These are phyloP conservation scores for Salvia miltiorrhiza DNA, from an alignment of 257 asterid genomes.

Conservation along the genomic window DNA sequence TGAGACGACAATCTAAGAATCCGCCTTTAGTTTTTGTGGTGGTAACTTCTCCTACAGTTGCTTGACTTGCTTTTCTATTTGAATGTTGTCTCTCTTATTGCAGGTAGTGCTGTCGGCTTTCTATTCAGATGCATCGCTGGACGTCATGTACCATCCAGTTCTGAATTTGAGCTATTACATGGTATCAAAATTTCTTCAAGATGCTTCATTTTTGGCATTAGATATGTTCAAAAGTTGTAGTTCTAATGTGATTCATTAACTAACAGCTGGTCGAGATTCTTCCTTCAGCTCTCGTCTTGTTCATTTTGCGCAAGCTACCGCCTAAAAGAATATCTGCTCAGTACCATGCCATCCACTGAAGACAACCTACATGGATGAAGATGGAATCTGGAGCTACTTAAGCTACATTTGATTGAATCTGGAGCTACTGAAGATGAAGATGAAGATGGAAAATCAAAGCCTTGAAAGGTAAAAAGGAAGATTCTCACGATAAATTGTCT, in stretches of 20 bases:
- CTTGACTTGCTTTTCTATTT: background rate
- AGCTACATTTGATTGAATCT: too few species aligned
- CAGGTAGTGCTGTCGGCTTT: conserved; percentile 79
- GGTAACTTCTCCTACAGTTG: background rate
- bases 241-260: conserved; percentile 16
- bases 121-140: conserved; percentile 67
- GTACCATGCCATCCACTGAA: conserved; percentile 51
- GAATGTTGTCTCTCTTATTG: conserved; percentile 11
- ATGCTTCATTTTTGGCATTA: background rate
- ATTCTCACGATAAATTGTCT: background rate
- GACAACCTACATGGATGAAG: background rate
- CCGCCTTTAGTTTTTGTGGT: background rate
- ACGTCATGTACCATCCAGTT: conserved; percentile 77
- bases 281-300: conserved; percentile 63
- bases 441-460: conserved; percentile 8
- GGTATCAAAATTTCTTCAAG: conserved; percentile 34
- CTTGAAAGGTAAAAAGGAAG: conserved; percentile 9
- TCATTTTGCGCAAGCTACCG: conserved; percentile 65
- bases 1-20: too few species aligned
- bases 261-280: conserved; percentile 70
- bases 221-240: background rate
- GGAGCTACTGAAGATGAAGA: background rate
- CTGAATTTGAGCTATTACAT: conserved; percentile 68
- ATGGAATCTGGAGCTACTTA: conserved; percentile 3
- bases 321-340: conserved; percentile 59